These are phyloP conservation scores for Aegilops longissima DNA, from an alignment of 176 grass and related monocot genomes.

Conservation along the genomic window DNA sequence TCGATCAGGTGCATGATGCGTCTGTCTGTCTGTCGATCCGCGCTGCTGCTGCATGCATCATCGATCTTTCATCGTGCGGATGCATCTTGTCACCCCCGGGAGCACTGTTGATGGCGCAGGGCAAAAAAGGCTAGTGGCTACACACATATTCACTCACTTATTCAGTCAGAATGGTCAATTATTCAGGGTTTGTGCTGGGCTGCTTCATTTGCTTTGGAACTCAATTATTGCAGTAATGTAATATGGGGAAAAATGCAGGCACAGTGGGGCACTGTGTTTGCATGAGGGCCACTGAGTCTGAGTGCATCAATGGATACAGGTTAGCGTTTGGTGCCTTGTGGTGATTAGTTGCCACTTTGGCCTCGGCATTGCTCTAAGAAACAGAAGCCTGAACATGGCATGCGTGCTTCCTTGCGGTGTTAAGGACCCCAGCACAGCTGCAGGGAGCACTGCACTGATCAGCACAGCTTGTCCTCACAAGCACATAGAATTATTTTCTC, in stretches of 20 bases:
- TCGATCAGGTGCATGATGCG: background rate
- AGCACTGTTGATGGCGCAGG: background rate
- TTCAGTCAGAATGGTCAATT: background rate
- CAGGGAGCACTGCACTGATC: background rate
- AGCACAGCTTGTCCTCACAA: background rate
- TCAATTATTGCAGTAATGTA: slow-evolving; percentile 30
- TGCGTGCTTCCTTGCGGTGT: slow-evolving; percentile 5
- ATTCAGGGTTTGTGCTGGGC: background rate
- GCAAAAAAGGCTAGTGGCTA: slow-evolving; percentile 5
- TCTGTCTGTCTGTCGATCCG: background rate
- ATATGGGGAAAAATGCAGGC: background rate
- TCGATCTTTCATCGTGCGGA: slow-evolving; percentile 15
- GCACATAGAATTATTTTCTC: background rate
- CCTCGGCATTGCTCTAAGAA: background rate
- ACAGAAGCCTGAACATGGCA: background rate
- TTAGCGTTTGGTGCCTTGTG: slow-evolving; percentile 7
- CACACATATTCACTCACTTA: background rate
- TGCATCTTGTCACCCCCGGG: slow-evolving; percentile 40
- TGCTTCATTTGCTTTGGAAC: background rate
- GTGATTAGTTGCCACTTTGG: slow-evolving; percentile 16
- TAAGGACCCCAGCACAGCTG: background rate
- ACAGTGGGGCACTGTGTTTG: slow-evolving; percentile 4
- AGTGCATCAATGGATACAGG: background rate
- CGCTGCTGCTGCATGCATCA: background rate
- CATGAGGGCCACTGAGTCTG: background rate